Conservation (phyloP, 139 green algal species). For the Nannochloris sp. region DNA sequence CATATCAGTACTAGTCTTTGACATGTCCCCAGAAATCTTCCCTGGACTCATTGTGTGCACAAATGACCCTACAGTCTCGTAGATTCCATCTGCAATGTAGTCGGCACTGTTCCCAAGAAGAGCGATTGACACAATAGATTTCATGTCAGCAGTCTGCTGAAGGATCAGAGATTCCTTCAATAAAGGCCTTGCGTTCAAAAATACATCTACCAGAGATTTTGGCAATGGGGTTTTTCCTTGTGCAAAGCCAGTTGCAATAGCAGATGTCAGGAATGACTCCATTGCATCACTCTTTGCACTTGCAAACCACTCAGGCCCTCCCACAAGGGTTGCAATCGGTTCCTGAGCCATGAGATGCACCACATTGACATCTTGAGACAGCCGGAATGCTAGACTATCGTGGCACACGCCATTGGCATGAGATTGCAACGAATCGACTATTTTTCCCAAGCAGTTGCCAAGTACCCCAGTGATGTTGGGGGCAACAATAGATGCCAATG, state of each 20-base stretch:
- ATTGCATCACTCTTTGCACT: conserved; percentile 23
- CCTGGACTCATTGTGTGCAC: not conserved
- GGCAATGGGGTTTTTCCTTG: conserved; percentile 22
- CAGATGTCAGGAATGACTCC: conserved; percentile 14
- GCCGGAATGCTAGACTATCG: not conserved
- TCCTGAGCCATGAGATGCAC: conserved; percentile 50
- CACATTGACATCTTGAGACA: conserved; percentile 23
- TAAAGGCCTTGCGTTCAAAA: conserved; percentile 19
- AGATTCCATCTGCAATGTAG: conserved; percentile 42
- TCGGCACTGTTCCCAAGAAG: conserved; percentile 41
- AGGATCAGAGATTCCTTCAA: conserved; percentile 17
- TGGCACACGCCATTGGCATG: conserved; percentile 4
- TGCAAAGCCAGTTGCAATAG: conserved; percentile 24
- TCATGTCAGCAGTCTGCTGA: conserved; percentile 1
- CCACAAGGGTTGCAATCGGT: conserved; percentile 42
- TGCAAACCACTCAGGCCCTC: conserved; percentile 29
- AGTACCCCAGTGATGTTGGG: conserved; percentile 41
- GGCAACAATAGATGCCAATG: conserved; percentile 13
- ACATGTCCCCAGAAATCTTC: not conserved
- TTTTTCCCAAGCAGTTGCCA: conserved; percentile 48
- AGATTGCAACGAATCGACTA: conserved; percentile 43
- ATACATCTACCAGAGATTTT: conserved; percentile 27
- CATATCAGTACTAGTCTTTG: not conserved
- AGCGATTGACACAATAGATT: conserved; percentile 24
- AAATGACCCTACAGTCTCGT: conserved; percentile 6